These are phyloP conservation scores for Rhynchosporium secalis DNA, from an alignment of 2,329 filamentous ascomycete species.

Conservation along the genomic window DNA sequence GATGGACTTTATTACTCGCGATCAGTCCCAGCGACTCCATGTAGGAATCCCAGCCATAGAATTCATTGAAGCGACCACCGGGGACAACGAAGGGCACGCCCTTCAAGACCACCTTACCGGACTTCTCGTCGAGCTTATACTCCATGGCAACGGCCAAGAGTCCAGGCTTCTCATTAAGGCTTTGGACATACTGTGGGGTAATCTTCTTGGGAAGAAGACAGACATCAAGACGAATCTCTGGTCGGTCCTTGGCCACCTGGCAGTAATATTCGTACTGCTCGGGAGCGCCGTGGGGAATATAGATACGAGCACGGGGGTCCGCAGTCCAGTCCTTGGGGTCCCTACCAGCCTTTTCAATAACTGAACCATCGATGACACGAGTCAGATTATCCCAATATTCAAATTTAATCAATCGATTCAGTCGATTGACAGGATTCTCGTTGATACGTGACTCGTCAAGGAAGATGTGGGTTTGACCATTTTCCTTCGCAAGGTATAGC, in stretches of 20 bases:
- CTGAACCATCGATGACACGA: slow-evolving; percentile 83
- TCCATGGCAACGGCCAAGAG: slow-evolving; percentile 89
- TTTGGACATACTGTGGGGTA: slow-evolving; percentile 76
- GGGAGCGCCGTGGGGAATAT: slow-evolving; percentile 79
- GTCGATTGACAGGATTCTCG: slow-evolving; percentile 89
- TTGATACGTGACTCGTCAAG: slow-evolving; percentile 89
- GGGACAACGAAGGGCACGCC: slow-evolving; percentile 97
- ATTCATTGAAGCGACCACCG: slow-evolving; percentile 94
- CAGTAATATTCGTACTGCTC: slow-evolving; percentile 90
- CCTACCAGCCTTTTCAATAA: slow-evolving; percentile 79
- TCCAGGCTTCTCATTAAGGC: slow-evolving; percentile 84
- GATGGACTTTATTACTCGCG: slow-evolving; percentile 77
- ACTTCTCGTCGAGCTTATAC: slow-evolving; percentile 64
- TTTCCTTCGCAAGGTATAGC: slow-evolving; percentile 87
- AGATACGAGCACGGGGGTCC: slow-evolving; percentile 87
- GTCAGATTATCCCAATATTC: slow-evolving; percentile 94
- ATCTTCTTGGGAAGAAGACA: slow-evolving; percentile 74
- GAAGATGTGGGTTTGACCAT: slow-evolving; percentile 84
- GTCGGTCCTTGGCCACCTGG: slow-evolving; percentile 72
- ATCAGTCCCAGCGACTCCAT: slow-evolving; percentile 93
- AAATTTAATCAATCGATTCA: slow-evolving; percentile 82
- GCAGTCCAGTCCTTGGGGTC: slow-evolving; percentile 96
- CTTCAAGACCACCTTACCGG: slow-evolving; percentile 68
- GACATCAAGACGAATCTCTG: slow-evolving; percentile 86
- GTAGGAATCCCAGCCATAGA: slow-evolving; percentile 99